These are phyloP conservation scores for Stipa capillata DNA, from an alignment of 176 grass and related monocot species.

Conservation along the genomic window DNA sequence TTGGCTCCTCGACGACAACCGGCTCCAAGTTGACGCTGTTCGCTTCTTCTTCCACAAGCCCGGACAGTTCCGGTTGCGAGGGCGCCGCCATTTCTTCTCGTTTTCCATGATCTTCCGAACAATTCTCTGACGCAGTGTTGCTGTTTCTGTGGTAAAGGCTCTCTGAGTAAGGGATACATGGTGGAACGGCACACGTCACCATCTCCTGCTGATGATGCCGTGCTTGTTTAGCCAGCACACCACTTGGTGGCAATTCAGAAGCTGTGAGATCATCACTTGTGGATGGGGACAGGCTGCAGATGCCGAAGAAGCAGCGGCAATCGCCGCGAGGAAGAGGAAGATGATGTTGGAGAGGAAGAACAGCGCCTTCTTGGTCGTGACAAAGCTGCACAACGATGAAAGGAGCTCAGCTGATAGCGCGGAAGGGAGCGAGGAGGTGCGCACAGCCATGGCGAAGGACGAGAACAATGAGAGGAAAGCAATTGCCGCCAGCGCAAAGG, in stretches of 20 bases:
- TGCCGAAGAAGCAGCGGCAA: background rate
- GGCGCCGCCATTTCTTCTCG: background rate
- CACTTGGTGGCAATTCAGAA: background rate
- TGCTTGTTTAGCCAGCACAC: too few relatives aligned
- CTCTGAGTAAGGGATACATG: background rate
- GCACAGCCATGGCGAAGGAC: background rate
- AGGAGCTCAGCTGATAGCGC: background rate
- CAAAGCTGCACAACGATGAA: background rate
- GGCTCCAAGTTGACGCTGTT: background rate
- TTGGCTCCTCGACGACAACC: background rate
- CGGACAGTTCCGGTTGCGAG: too few relatives aligned
- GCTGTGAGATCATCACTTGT: background rate
- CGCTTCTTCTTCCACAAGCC: background rate
- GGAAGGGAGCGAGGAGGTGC: background rate
- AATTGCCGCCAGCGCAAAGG: background rate
- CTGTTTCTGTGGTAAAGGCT: background rate
- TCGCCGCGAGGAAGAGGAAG: slow-evolving; percentile 26
- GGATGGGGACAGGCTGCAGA: background rate
- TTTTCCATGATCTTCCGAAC: background rate
- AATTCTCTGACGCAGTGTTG: background rate
- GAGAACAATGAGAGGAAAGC: background rate
- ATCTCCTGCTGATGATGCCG: too few relatives aligned
- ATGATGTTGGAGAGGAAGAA: slow-evolving; percentile 22
- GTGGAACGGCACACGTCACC: background rate
- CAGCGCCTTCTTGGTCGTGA: slow-evolving; percentile 9